A percentile compares a stretch with the other conserved stretches of the same genome.
phyloP scores from a whole-genome alignment of 345 rosid species.

The Cardamine resedifolia region DNA sequence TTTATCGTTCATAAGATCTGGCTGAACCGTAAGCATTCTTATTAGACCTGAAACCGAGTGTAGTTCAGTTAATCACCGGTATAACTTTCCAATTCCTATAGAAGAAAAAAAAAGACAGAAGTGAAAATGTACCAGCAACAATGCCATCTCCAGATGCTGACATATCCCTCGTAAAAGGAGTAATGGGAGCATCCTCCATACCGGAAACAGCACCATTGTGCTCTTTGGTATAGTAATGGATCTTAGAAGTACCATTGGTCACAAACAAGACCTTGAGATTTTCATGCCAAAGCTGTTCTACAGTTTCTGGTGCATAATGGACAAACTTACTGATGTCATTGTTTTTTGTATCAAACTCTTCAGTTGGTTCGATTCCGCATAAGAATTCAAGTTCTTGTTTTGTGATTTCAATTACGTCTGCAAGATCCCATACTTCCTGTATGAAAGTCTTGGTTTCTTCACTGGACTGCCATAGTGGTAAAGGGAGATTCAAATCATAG shows the following conservation, averaged over 20 bases:
- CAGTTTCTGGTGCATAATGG: slow-evolving; percentile 63
- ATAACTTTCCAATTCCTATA: not conserved
- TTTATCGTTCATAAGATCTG: slow-evolving; percentile 62
- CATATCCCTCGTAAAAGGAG: slow-evolving; percentile 81
- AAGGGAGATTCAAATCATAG: slow-evolving; percentile 79
- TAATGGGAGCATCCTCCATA: slow-evolving; percentile 78
- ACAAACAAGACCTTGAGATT: slow-evolving; percentile 76
- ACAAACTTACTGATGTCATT: slow-evolving; percentile 64
- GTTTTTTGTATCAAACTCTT: slow-evolving; percentile 69
- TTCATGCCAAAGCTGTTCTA: slow-evolving; percentile 79
- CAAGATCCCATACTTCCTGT: slow-evolving; percentile 73
- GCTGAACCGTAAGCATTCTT: slow-evolving; percentile 82
- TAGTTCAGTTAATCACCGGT: not conserved
- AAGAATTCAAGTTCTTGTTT: slow-evolving; percentile 92
- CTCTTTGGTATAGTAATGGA: slow-evolving; percentile 83
- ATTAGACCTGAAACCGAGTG: slow-evolving; percentile 56
- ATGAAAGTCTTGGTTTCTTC: slow-evolving; percentile 70
- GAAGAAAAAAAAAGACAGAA: not conserved
- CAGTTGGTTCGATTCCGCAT: slow-evolving; percentile 62
- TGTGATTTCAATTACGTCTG: slow-evolving; percentile 73
- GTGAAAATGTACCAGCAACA: slow-evolving; percentile 61
- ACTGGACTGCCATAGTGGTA: slow-evolving; percentile 78
- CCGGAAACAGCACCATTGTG: slow-evolving; percentile 71
- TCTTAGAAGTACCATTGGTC: slow-evolving; percentile 89
- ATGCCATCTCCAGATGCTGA: slow-evolving; percentile 95